Conservation (phyloP, 2,329 filamentous ascomycete species). For the Exophiala aquamarina region DNA sequence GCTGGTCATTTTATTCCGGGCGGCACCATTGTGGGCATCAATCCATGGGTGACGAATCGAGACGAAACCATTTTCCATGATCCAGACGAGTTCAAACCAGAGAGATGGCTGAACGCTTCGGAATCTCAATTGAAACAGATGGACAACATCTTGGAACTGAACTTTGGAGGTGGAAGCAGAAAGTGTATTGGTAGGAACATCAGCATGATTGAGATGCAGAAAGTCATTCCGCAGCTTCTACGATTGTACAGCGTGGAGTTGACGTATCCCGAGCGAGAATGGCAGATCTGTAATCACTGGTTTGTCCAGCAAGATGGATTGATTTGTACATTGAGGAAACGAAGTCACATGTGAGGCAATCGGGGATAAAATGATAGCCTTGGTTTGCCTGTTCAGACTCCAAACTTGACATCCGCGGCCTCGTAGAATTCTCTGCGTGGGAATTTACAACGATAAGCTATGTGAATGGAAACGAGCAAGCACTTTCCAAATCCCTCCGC, state of each 20-base stretch:
- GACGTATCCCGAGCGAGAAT: constrained; percentile 23
- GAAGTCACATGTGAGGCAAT: constrained; percentile 4
- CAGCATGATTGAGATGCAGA: constrained; percentile 24
- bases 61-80: constrained; percentile 20
- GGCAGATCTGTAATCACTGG: constrained; percentile 26
- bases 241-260: constrained; percentile 19
- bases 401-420: no score
- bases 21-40: constrained; percentile 24
- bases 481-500: no score
- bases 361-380: no score
- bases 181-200: constrained; percentile 38
- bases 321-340: constrained; percentile 18
- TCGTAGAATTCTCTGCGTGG: no score
- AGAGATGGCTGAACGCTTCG: constrained; percentile 32
- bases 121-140: constrained; percentile 31
- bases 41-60: constrained; percentile 32
- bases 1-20: constrained; percentile 21
- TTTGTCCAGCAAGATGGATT: constrained; percentile 26
- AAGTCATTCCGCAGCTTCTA: constrained; percentile 28
- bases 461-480: no score
- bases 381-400: no score
- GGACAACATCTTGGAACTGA: constrained; percentile 35
- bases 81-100: constrained; percentile 28
- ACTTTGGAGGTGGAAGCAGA: constrained; percentile 53
- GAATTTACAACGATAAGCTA: no score